phyloP scores from a whole-genome alignment of 1,139 yeast genomes.

The Yamadazyma aaseri region DNA sequence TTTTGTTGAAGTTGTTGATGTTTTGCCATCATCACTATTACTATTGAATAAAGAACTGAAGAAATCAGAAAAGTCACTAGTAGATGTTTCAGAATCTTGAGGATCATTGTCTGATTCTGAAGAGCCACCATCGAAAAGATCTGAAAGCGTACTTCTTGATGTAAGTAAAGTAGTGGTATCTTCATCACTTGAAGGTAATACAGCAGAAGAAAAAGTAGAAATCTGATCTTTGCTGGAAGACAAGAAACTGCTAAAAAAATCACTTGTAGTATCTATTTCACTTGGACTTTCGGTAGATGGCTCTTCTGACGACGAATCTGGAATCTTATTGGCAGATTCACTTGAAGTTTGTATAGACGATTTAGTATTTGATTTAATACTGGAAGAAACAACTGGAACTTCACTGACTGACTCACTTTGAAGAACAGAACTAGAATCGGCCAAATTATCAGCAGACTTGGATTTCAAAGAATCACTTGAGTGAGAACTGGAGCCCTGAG shows the following conservation, averaged over 20 bases:
- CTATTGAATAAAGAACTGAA: conserved; percentile 9
- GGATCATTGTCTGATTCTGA: too few species aligned
- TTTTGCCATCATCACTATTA: not conserved
- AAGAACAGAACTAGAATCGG: too few species aligned
- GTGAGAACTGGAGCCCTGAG: too few species aligned
- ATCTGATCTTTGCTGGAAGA: not conserved
- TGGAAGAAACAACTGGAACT: too few species aligned
- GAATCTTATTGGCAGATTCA: not conserved
- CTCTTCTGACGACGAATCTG: not conserved
- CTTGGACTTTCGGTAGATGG: not conserved
- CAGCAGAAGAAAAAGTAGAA: not conserved
- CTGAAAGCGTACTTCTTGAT: not conserved
- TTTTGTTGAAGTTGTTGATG: conserved; percentile 2
- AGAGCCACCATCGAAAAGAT: conserved; percentile 1
- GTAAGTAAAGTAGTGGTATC: not conserved
- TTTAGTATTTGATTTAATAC: too few species aligned
- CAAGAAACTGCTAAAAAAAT: not conserved
- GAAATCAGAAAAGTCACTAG: conserved; percentile 6
- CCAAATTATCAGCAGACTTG: too few species aligned
- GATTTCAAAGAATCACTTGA: too few species aligned
- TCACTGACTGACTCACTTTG: conserved; percentile 1
- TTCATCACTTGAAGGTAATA: not conserved
- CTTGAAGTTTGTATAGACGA: too few species aligned
- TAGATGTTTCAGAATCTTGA: conserved; percentile 2
- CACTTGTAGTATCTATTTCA: not conserved